Percentiles rank a stretch among this genome's conserved stretches.
Evolutionary conservation across 306 rosid species (phyloP).

Genomic region (Sesbania bispinosa): DNA sequence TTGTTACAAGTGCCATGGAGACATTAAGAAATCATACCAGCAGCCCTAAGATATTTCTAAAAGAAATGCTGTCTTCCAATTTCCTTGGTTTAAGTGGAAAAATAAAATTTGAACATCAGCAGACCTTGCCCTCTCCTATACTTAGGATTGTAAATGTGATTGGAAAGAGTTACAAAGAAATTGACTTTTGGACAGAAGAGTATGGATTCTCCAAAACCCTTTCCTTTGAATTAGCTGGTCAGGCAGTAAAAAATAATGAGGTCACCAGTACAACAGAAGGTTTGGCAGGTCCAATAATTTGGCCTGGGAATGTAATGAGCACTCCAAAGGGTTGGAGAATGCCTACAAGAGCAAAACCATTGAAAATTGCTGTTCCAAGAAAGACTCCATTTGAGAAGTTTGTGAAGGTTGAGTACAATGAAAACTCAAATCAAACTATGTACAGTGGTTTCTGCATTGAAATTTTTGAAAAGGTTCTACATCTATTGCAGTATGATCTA

Average conservation of each 20-base stretch:
- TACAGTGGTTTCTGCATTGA: constrained; percentile 48
- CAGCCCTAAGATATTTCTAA: not conserved
- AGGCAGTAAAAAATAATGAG: not conserved
- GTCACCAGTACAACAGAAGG: not conserved
- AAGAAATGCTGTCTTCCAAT: constrained; percentile 12
- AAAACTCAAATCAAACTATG: not conserved
- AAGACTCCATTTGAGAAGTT: constrained; percentile 34
- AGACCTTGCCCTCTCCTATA: constrained; percentile 6
- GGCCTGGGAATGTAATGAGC: constrained; percentile 43
- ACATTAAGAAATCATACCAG: not conserved
- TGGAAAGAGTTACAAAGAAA: constrained; percentile 26
- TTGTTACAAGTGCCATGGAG: constrained; percentile 25
- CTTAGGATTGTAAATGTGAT: constrained; percentile 43
- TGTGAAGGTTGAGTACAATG: constrained; percentile 37
- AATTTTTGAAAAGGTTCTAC: constrained; percentile 1
- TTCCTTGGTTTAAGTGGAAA: constrained; percentile 44
- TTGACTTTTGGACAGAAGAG: constrained; percentile 38
- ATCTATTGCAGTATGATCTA: constrained; percentile 28
- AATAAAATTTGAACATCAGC: constrained; percentile 32
- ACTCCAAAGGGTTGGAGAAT: constrained; percentile 55
- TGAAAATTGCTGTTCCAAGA: constrained; percentile 50
- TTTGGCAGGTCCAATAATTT: constrained; percentile 25
- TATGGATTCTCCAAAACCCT: constrained; percentile 11
- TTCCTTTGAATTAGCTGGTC: not conserved
- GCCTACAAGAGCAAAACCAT: constrained; percentile 28